phyloP scores from a whole-genome alignment of 257 asterid genomes.

The Solanum paucissectum region DNA sequence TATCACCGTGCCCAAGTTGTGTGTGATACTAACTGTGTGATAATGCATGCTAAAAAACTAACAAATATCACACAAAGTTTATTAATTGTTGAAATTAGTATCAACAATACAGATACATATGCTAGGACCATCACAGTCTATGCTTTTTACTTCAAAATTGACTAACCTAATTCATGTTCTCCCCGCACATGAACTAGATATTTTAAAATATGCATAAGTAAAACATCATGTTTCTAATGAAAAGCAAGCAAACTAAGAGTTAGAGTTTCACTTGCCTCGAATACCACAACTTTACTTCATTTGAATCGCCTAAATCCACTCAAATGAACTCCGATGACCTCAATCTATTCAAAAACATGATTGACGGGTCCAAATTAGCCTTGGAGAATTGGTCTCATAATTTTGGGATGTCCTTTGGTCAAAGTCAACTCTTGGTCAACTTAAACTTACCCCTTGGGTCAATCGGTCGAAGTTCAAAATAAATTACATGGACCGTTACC shows the following conservation, averaged over 20 bases:
- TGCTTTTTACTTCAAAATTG: not conserved
- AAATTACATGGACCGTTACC: not conserved
- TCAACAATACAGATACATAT: not conserved
- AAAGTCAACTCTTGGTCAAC: not conserved
- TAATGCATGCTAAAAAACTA: not conserved
- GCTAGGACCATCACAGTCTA: not conserved
- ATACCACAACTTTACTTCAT: not conserved
- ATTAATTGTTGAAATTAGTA: not conserved
- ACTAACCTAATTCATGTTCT: not conserved
- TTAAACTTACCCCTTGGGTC: not conserved
- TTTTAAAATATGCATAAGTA: not conserved
- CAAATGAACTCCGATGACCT: not conserved
- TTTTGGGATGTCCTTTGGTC: not conserved
- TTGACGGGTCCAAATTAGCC: not conserved
- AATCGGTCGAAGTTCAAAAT: not conserved
- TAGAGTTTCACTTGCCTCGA: not conserved
- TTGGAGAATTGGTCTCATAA: not conserved
- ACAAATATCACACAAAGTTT: not conserved
- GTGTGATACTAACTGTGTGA: not conserved
- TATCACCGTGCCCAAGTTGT: not conserved
- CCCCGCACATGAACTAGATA: not conserved
- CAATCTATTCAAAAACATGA: not conserved
- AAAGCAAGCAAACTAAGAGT: not conserved
- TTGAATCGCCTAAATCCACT: not conserved
- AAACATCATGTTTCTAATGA: not conserved